phyloP scores from a whole-genome alignment of 2,329 filamentous ascomycete genomes.

The Paraphaeosphaeria sporulosa region DNA sequence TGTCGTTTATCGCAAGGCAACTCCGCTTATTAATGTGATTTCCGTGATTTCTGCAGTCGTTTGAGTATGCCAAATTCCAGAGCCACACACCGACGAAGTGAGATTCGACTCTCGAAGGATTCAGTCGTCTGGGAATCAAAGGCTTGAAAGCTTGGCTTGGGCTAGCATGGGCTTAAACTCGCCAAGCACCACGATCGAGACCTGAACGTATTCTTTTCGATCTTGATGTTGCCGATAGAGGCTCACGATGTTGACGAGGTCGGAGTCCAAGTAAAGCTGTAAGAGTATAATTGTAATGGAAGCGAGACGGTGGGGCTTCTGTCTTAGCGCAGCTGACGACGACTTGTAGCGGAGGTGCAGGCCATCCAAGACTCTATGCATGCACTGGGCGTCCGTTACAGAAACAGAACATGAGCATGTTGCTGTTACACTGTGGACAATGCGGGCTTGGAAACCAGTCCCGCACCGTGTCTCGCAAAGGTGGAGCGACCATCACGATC shows the following conservation, averaged over 20 bases:
- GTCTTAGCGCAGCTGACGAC: conserved; percentile 15
- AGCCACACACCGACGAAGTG: neutral
- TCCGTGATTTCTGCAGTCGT: neutral
- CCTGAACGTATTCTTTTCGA: neutral
- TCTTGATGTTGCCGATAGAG: neutral
- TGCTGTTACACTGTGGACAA: neutral
- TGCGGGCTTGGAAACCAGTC: neutral
- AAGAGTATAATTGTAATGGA: conserved; percentile 3
- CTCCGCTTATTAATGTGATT: neutral
- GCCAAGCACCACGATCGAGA: conserved; percentile 2
- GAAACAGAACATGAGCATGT: conserved; percentile 1
- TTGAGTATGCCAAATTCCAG: neutral
- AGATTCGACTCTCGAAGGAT: neutral
- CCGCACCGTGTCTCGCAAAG: conserved; percentile 8
- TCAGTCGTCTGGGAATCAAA: neutral
- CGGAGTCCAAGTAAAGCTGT: neutral
- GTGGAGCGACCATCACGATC: neutral
- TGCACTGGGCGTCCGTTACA: conserved; percentile 2
- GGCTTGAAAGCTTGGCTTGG: conserved; percentile 5
- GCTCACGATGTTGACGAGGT: neutral
- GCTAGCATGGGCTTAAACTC: conserved; percentile 7
- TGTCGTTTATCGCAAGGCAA: neutral
- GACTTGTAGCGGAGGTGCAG: conserved; percentile 9
- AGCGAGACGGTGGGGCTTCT: conserved; percentile 2
- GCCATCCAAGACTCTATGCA: neutral